A percentile compares a stretch with the other conserved stretches of the same genome.
phyloP scores from a whole-genome alignment of 495 filamentous ascomycete species.

The Penicillium alfredii region DNA sequence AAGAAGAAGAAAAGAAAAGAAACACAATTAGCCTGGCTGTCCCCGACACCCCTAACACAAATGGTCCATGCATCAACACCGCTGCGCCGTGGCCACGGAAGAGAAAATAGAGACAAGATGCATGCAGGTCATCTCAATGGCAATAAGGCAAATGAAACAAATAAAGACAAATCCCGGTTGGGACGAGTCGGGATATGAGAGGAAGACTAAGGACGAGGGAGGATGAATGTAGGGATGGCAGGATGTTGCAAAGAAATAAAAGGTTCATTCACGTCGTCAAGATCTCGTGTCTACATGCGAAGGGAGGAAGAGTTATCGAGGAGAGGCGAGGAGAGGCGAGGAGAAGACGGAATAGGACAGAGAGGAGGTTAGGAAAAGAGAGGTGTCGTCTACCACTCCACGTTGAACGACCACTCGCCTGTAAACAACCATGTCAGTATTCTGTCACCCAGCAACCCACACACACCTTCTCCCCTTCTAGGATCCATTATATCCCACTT shows the following conservation, averaged over 20 bases:
- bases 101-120: neutral
- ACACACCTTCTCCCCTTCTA: no score
- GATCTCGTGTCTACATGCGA: conserved; percentile 6
- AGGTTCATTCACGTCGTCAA: conserved; percentile 40
- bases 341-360: no score
- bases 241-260: no score
- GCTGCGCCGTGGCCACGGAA: no score
- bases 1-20: conserved; percentile 7
- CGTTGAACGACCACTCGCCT: conserved; percentile 44
- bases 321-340: neutral
- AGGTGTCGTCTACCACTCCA: conserved; percentile 30
- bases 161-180: no score
- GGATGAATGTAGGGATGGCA: conserved; percentile 1
- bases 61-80: conserved; percentile 15
- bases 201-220: conserved; percentile 1
- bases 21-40: conserved; percentile 6
- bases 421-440: conserved; percentile 4
- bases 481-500: no score
- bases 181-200: conserved; percentile 2
- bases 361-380: neutral
- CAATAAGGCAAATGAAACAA: no score
- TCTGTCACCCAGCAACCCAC: neutral
- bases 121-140: neutral
- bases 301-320: no score
- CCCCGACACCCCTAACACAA: conserved; percentile 4